Conservation (phyloP, 257 asterid species). For the Salvia miltiorrhiza region DNA sequence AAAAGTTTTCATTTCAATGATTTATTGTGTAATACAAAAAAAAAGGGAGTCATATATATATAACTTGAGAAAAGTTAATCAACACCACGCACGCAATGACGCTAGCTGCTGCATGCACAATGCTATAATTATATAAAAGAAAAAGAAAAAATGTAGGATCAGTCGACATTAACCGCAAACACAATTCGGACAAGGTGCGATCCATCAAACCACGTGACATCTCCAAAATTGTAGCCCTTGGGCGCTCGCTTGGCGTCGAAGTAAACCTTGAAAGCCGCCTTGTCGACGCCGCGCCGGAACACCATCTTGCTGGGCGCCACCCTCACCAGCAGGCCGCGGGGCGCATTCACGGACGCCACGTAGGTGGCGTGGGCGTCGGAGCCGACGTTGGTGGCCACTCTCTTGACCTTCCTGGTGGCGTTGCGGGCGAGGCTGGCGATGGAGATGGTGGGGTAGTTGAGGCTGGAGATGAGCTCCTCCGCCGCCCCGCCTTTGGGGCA, state of each 20-base stretch:
- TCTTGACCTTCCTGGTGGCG: conserved; percentile 40
- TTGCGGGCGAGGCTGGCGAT: conserved; percentile 34
- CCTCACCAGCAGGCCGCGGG: conserved; percentile 42
- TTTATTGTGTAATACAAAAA: background rate
- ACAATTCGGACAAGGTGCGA: conserved; percentile 50
- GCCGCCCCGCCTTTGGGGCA: conserved; percentile 33
- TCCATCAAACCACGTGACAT: conserved; percentile 59
- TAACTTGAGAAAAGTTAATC: background rate
- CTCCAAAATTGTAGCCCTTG: conserved; percentile 59
- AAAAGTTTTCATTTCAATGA: no score
- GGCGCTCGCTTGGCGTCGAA: conserved; percentile 54
- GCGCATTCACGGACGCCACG: conserved; percentile 37
- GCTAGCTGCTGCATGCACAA: background rate
- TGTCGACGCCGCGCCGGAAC: conserved; percentile 25
- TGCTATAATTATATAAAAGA: background rate
- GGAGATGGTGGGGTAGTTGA: conserved; percentile 73
- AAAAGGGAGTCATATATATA: background rate
- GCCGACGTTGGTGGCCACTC: conserved; percentile 58
- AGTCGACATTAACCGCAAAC: conserved; percentile 56
- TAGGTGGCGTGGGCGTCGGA: conserved; percentile 35
- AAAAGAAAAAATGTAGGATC: background rate
- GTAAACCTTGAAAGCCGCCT: conserved; percentile 38
- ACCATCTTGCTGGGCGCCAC: conserved; percentile 40
- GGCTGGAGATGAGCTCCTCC: conserved; percentile 39
- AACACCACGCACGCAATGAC: no score